Evolutionary conservation across 768 basidiomycete genomes (phyloP).

Genomic region (Suillus occidentalis): DNA sequence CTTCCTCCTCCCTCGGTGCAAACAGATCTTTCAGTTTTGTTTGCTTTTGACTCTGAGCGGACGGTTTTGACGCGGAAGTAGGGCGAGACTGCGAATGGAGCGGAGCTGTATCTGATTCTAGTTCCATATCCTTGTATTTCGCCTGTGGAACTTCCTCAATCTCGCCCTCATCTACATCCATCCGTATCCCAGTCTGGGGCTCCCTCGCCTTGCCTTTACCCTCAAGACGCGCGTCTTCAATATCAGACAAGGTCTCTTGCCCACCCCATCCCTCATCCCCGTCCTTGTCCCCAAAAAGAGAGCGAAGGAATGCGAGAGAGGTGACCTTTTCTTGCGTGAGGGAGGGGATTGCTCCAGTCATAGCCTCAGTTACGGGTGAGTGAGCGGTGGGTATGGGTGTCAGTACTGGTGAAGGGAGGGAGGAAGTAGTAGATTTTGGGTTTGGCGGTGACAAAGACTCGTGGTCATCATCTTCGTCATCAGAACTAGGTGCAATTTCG

Average conservation of each 20-base stretch:
- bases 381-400: neutral
- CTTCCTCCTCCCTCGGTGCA: conserved; percentile 64
- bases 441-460: neutral
- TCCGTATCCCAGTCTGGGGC: conserved; percentile 10
- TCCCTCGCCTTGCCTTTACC: conserved; percentile 20
- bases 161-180: conserved; percentile 18
- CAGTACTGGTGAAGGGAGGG: neutral
- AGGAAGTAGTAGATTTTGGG: neutral
- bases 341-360: neutral
- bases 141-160: conserved; percentile 20
- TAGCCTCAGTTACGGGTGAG: neutral
- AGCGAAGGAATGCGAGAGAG: conserved; percentile 40
- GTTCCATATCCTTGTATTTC: conserved; percentile 4
- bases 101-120: neutral
- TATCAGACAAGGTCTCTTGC: conserved; percentile 56
- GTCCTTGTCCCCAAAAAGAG: conserved; percentile 47
- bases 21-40: conserved; percentile 71
- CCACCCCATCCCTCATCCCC: conserved; percentile 57
- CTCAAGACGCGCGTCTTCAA: conserved; percentile 35
- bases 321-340: conserved; percentile 14
- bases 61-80: neutral
- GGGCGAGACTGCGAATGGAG: neutral
- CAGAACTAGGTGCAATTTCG: neutral
- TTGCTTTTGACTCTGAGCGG: conserved; percentile 5
- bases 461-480: neutral